Evolutionary conservation across 306 rosid species (phyloP).

Genomic region (Malus orientalis): DNA sequence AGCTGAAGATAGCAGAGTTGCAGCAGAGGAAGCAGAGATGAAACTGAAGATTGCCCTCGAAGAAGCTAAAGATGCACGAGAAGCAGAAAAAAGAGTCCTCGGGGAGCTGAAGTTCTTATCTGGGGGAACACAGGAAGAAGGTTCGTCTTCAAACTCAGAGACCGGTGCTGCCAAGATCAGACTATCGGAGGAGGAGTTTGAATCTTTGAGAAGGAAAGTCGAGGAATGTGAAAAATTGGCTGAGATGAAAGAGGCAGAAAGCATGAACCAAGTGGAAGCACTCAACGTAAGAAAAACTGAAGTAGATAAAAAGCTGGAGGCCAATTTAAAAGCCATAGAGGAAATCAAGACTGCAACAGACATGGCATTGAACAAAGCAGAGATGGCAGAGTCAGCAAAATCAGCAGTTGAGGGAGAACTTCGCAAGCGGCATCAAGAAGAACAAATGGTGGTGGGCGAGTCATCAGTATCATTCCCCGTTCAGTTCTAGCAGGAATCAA

Average conservation of each 20-base stretch:
- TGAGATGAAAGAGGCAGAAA: conserved; percentile 43
- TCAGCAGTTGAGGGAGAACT: conserved; percentile 50
- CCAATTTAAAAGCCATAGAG: conserved; percentile 52
- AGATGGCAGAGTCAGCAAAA: conserved; percentile 61
- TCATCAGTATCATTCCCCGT: not conserved
- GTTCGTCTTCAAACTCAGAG: conserved; percentile 9
- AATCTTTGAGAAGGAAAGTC: conserved; percentile 39
- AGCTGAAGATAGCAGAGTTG: conserved; percentile 30
- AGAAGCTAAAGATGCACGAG: conserved; percentile 58
- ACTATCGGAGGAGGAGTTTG: conserved; percentile 39
- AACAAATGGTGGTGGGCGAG: conserved; percentile 20
- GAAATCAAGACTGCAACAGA: conserved; percentile 59
- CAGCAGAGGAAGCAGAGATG: conserved; percentile 38
- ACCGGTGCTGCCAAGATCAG: conserved; percentile 27
- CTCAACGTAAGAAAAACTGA: conserved; percentile 37
- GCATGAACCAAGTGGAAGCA: conserved; percentile 30
- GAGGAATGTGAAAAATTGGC: conserved; percentile 36
- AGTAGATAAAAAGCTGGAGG: conserved; percentile 47
- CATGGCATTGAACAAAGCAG: conserved; percentile 55
- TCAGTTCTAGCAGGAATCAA: not conserved
- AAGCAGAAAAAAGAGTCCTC: conserved; percentile 44
- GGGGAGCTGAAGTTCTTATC: conserved; percentile 41
- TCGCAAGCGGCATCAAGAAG: conserved; percentile 43
- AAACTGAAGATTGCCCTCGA: conserved; percentile 29
- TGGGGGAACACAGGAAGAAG: conserved; percentile 13